Evolutionary conservation across 2,329 filamentous ascomycete genomes (phyloP).

Genomic region (Verticillium albo-atrum): DNA sequence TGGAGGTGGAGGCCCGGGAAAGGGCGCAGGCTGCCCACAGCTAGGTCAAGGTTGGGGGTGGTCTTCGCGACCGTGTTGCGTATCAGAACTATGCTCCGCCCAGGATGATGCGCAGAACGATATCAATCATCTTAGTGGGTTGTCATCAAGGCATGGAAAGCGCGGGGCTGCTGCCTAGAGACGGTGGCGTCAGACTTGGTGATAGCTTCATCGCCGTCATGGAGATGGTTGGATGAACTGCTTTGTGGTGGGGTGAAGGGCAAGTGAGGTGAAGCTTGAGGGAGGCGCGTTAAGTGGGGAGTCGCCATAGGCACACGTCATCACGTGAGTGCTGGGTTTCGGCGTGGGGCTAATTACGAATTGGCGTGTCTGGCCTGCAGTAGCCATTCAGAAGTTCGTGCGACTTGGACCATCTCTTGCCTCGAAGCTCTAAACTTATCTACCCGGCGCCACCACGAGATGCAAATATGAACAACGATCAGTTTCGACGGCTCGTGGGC

Average conservation of each 20-base stretch:
- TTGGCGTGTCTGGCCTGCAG: neutral
- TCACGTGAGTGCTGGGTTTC: neutral
- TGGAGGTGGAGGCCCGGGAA: constrained; percentile 7
- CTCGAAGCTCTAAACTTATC: neutral
- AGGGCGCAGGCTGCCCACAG: neutral
- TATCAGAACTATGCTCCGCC: neutral
- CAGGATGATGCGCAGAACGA: neutral
- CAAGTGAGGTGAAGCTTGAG: neutral
- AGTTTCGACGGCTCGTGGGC: constrained; percentile 79
- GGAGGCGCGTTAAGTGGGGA: neutral
- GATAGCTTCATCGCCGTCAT: neutral
- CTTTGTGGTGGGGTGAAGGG: neutral
- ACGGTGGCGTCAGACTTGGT: neutral
- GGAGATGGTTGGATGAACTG: neutral
- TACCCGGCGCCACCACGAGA: neutral
- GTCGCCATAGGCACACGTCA: neutral
- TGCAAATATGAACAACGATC: constrained; percentile 83
- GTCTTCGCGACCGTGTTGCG: neutral
- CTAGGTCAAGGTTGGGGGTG: neutral
- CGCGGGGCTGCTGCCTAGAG: neutral
- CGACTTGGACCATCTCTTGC: neutral
- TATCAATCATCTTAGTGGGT: neutral
- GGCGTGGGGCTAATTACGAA: neutral
- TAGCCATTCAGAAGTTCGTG: neutral
- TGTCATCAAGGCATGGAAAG: neutral